Evolutionary conservation across 352 stramenopile species (phyloP), one percentile per base, ranked within the genome.

Genomic region (Globisporangium lucens): DNA sequence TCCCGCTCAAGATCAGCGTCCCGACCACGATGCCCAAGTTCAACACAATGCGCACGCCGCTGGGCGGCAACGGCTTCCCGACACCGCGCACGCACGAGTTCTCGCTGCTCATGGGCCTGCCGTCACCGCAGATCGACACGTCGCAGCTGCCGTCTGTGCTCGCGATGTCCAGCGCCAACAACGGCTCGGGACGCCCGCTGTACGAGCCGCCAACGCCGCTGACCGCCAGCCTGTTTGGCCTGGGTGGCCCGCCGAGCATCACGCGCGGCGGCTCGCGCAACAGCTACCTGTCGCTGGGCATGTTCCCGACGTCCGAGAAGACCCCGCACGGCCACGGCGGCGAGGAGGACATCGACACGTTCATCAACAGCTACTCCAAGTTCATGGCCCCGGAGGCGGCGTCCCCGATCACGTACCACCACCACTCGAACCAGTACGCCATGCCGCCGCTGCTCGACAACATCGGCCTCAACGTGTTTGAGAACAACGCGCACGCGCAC

Each of bases 361-460:
- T 90, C 65, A 88, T 90, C 76, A 90, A 77, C 70, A 82, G 77
- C 74, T 90, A 90, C 76, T 82, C 80, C 38, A 90, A 90, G 69
- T 82, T 90, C 68, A 87, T 90, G 82, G 79, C 75, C 6, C 69
- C 73, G 27, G 67, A 70, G 46, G 65, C 61, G 1, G 69, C 75
- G 10, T 81, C 75, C 22, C 75, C 75, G 6, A 86, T 90, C 73
- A 71, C 77, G 12, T 90, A 83, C 70, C 75, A 83, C 65, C 76
- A 83, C 64, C 75, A 73, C 56, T 56, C 58, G 29, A 68, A 76
- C 55, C 74, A 83, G 49, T 87, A 84, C 62, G 75, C 73, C 22
- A 58, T 78, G 12, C 73, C 79, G 8, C 76, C 76, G 38, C 65
- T 90, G 33, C 78, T 90, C 3, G 82, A 90, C 30, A 85, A 87